Evolutionary conservation across 2,329 filamentous ascomycete genomes (phyloP).

Genomic region (Didymella arachidicola): DNA sequence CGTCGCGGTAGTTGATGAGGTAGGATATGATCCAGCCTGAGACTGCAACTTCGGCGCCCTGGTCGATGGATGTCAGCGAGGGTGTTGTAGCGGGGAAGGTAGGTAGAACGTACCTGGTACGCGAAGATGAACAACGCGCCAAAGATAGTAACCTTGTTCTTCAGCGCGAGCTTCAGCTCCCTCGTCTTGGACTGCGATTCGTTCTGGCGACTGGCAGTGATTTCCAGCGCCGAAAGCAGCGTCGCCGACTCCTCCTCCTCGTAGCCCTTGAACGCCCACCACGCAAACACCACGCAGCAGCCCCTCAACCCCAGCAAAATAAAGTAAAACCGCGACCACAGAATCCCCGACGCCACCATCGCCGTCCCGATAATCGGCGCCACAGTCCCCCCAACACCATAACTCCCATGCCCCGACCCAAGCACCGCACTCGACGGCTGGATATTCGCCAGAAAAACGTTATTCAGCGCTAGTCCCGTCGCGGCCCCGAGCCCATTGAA

Average conservation of each 20-base stretch:
- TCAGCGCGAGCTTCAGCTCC: slow-evolving; percentile 60
- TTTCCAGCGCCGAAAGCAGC: slow-evolving; percentile 55
- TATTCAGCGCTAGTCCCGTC: slow-evolving; percentile 62
- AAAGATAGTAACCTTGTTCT: slow-evolving; percentile 69
- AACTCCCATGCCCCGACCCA: slow-evolving; percentile 72
- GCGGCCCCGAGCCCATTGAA: slow-evolving; percentile 65
- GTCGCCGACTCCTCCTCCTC: slow-evolving; percentile 65
- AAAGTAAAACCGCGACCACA: slow-evolving; percentile 78
- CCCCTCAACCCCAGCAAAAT: slow-evolving; percentile 67
- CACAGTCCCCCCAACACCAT: slow-evolving; percentile 59
- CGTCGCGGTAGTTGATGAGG: slow-evolving; percentile 74
- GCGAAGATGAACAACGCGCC: slow-evolving; percentile 84
- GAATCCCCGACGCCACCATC: slow-evolving; percentile 66
- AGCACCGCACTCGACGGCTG: slow-evolving; percentile 61
- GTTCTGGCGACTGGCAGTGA: slow-evolving; percentile 53
- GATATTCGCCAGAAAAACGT: slow-evolving; percentile 64
- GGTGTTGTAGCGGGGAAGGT: neutral
- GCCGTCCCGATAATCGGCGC: slow-evolving; percentile 79
- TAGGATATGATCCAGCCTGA: slow-evolving; percentile 90
- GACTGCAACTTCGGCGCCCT: slow-evolving; percentile 83
- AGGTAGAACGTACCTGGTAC: slow-evolving; percentile 61
- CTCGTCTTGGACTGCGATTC: slow-evolving; percentile 56
- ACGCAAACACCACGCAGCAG: slow-evolving; percentile 64
- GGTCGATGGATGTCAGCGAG: neutral
- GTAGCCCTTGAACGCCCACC: slow-evolving; percentile 75